These are phyloP conservation scores for Neurospora tetraspora DNA, from an alignment of 495 filamentous ascomycete species.

Conservation along the genomic window DNA sequence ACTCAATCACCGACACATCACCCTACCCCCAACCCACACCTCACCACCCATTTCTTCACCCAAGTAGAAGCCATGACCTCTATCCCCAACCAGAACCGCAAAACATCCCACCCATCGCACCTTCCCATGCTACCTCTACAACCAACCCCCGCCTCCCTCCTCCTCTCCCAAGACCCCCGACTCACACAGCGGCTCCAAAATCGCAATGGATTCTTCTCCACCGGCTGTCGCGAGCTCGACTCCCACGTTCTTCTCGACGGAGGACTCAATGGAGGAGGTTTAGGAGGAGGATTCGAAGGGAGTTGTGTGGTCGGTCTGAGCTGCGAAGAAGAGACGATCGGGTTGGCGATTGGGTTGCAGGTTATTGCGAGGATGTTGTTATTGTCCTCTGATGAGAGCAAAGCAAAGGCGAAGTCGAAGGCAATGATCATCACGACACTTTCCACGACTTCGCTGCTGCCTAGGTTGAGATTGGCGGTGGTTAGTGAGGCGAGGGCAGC, in stretches of 20 bases:
- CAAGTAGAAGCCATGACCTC: not conserved
- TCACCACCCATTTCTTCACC: not conserved
- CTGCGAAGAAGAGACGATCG: conserved; percentile 28
- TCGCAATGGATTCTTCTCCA: conserved; percentile 13
- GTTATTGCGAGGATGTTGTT: not conserved
- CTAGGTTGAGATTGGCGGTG: conserved; percentile 23
- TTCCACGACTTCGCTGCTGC: conserved; percentile 20
- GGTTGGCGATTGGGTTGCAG: conserved; percentile 24
- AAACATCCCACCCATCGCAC: not conserved
- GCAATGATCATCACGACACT: conserved; percentile 30
- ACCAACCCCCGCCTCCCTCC: not conserved
- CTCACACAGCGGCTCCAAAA: conserved; percentile 6
- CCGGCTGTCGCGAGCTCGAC: conserved; percentile 37
- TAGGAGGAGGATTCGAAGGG: conserved; percentile 3
- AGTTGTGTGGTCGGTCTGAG: conserved; percentile 40
- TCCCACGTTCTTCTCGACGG: conserved; percentile 27
- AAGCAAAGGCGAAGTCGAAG: conserved; percentile 1
- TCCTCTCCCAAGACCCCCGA: not conserved
- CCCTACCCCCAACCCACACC: not conserved
- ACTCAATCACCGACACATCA: not conserved
- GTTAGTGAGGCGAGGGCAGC: conserved; percentile 14
- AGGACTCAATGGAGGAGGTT: not conserved
- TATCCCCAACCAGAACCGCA: not conserved
- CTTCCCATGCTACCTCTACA: not conserved
- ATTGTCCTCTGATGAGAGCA: not conserved